phyloP scores from a whole-genome alignment of 2,329 filamentous ascomycete genomes.

The Cladorrhinum sp. region DNA sequence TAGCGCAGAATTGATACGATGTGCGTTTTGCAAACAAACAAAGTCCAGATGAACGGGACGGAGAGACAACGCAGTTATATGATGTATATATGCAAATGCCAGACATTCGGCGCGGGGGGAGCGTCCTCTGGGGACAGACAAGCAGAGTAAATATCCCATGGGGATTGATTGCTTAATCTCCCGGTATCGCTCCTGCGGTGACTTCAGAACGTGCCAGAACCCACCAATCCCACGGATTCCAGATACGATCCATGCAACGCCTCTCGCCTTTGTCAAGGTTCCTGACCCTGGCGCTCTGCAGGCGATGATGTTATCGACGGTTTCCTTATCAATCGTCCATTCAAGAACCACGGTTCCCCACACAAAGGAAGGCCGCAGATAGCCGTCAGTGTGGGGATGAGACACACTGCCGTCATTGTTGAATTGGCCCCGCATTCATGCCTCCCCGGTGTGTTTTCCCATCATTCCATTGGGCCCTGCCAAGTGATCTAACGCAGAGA shows the following conservation, averaged over 20 bases:
- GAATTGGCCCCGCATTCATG: constrained; percentile 6
- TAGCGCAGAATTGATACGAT: not conserved
- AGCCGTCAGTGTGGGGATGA: constrained; percentile 25
- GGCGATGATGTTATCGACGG: constrained; percentile 27
- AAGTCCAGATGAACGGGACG: not conserved
- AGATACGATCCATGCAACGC: not conserved
- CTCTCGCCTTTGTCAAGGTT: constrained; percentile 26
- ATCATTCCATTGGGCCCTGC: constrained; percentile 13
- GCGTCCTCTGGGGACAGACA: not conserved
- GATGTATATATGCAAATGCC: not conserved
- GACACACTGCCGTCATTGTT: constrained; percentile 18
- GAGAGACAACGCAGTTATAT: not conserved
- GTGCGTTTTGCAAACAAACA: not conserved
- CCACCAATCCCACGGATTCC: constrained; percentile 11
- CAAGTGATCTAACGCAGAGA: constrained; percentile 10
- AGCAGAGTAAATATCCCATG: not conserved
- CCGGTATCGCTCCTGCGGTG: constrained; percentile 20
- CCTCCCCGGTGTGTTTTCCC: not conserved
- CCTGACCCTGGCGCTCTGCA: constrained; percentile 11
- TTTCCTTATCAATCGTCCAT: constrained; percentile 25
- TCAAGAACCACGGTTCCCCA: constrained; percentile 9
- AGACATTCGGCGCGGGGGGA: not conserved
- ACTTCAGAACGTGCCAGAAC: constrained; percentile 2
- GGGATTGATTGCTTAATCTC: not conserved
- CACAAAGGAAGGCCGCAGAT: constrained; percentile 26